phyloP scores from a whole-genome alignment of 495 filamentous ascomycete genomes.

The Annulohypoxylon maeteangense region DNA sequence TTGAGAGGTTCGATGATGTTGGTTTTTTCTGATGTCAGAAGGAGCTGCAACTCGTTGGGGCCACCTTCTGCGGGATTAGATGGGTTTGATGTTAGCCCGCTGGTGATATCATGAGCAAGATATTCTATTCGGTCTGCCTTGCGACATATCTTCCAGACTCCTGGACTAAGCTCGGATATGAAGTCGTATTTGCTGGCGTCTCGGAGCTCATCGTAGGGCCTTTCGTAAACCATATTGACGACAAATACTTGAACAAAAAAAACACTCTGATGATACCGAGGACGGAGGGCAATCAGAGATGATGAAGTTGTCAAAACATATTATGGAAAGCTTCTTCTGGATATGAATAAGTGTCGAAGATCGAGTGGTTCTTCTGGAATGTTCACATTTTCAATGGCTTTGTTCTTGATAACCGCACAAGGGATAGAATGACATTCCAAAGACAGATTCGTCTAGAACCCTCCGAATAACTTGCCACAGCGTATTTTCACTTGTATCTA shows the following conservation, averaged over 20 bases:
- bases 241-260: background rate
- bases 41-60: background rate
- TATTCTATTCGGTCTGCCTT: constrained; percentile 35
- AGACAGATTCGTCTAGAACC: constrained; percentile 34
- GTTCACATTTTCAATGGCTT: constrained; percentile 39
- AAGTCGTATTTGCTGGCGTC: constrained; percentile 34
- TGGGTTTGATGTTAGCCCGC: constrained; percentile 15
- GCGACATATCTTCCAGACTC: constrained; percentile 39
- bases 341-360: background rate
- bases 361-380: constrained; percentile 21
- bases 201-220: constrained; percentile 13
- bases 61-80: background rate
- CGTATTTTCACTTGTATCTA: constrained; percentile 10
- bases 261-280: background rate
- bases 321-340: constrained; percentile 10
- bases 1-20: constrained; percentile 24
- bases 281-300: background rate
- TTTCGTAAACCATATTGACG: constrained; percentile 1
- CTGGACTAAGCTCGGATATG: constrained; percentile 29
- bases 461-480: background rate
- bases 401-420: constrained; percentile 33
- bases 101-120: constrained; percentile 45
- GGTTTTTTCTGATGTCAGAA: constrained; percentile 9
- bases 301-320: background rate
- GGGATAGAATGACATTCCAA: constrained; percentile 35